Base-by-base conservation (phyloP, 176 grass and related monocot genomes). In the Typha latifolia region DNA sequence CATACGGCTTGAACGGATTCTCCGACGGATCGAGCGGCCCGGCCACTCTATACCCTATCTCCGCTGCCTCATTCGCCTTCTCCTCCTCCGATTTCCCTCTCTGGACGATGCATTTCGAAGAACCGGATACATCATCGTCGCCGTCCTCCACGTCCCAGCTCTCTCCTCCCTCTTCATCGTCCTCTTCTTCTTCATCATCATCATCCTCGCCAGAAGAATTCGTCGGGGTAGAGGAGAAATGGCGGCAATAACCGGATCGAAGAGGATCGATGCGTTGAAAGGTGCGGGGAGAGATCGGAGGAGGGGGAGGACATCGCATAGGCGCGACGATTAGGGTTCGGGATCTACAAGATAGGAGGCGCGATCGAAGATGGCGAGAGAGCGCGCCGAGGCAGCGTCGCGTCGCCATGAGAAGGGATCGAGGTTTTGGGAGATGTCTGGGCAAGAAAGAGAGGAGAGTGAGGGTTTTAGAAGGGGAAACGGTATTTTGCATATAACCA, bases 1-100 rank as follows among this genome's bases (percentile, higher is more conserved):
- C 94, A 61, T 93, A 99, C 23, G 79, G 73, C 81, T 99, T 99
- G 80, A 99, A 99, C 5, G 94, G 94, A 31, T 99, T 79, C 78
- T 99, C 94, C 16, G 87, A 84, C 15, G 79, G 43, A 47, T 77
- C 83, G 15, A 99, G 83, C 5, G 81, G 69, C 1, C 89, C 89
- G 1, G 85, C 4, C 32, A 99, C 94, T 55, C 56, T 77, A 72
- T 99, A 99, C 9, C 94, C 94, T 64, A 99, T 90, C 72, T 90
- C 89, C 26, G 74, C 48, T 48, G 94, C 89, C 74, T 99, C 94
- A 8, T 67, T 73, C 48, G 68, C 27, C 83, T 81, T 93, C 81
- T 93, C 85, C 71, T 99, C 94, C 69, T 85, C 81, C 51, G 94
- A 84, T 82, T 97, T 97, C 70, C 94, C 94, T 53, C 85, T 82